A percentile compares a stretch with the other conserved stretches of the same genome.
phyloP scores from a whole-genome alignment of 805 yeast genomes.

The Starmerella sirachaensis region DNA sequence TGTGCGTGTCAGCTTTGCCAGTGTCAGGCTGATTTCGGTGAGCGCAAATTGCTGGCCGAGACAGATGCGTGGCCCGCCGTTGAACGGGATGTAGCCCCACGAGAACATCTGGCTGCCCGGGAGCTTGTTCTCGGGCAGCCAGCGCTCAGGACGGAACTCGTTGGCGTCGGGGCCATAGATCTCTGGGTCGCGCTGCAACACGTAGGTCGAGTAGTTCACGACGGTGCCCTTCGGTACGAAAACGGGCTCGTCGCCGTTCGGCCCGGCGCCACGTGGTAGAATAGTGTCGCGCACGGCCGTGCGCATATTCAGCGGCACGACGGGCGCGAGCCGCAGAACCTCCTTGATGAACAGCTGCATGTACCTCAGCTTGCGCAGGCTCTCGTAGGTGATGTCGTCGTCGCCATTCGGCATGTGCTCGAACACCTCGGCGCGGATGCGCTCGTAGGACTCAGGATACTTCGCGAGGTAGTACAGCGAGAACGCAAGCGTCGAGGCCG shows the following conservation, averaged over 20 bases:
- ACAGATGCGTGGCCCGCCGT: constrained; percentile 42
- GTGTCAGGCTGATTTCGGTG: constrained; percentile 35
- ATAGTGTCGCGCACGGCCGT: constrained; percentile 34
- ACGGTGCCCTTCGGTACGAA: constrained; percentile 32
- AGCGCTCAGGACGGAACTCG: constrained; percentile 36
- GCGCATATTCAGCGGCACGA: constrained; percentile 37
- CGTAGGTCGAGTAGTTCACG: constrained; percentile 30
- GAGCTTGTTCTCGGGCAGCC: constrained; percentile 26
- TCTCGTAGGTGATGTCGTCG: constrained; percentile 30
- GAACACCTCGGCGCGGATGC: constrained; percentile 27
- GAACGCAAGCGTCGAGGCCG: constrained; percentile 37
- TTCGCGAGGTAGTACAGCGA: constrained; percentile 34
- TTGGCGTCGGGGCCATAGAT: constrained; percentile 34
- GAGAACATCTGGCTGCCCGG: constrained; percentile 26
- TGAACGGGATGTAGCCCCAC: constrained; percentile 38
- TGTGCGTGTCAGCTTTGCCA: constrained; percentile 31
- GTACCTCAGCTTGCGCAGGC: constrained; percentile 35
- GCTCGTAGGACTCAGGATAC: constrained; percentile 30
- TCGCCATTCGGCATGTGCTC: constrained; percentile 20
- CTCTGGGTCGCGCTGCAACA: constrained; percentile 32
- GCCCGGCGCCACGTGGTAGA: constrained; percentile 38
- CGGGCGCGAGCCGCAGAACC: constrained; percentile 36
- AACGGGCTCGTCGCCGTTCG: constrained; percentile 29
- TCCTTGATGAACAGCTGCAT: constrained; percentile 36
- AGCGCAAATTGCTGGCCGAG: constrained; percentile 42